Conservation (phyloP, 208 protist genomes). For the Porcisia hertigi region DNA sequence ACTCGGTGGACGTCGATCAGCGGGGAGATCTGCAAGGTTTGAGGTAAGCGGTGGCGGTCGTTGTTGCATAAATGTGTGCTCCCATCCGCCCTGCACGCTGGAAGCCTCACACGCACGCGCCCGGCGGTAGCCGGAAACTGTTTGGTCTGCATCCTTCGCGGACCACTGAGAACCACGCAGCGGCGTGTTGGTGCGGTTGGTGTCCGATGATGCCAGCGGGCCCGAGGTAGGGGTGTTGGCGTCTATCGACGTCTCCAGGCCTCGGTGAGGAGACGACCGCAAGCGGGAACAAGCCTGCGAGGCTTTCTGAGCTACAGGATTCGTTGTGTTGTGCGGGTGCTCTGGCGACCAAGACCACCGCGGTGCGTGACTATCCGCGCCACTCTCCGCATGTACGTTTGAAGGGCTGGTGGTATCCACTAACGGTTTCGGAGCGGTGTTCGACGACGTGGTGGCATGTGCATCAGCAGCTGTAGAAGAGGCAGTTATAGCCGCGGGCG, state of each 20-base stretch:
- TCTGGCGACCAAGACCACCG: conserved; percentile 1
- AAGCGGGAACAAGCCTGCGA: background rate
- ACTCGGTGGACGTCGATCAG: conserved; percentile 22
- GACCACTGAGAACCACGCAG: conserved; percentile 9
- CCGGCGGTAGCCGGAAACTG: conserved; percentile 1
- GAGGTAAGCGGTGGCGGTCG: conserved; percentile 24
- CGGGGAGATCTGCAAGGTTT: conserved; percentile 26
- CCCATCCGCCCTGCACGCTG: conserved; percentile 15
- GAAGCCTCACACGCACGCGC: background rate
- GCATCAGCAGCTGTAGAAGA: background rate
- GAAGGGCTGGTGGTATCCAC: background rate
- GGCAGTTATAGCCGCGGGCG: conserved; percentile 6
- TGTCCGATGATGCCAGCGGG: background rate
- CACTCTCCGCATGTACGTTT: background rate
- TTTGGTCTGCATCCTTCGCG: conserved; percentile 2
- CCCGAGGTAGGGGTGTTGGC: conserved; percentile 7
- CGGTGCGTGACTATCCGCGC: background rate
- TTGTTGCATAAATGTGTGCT: conserved; percentile 19
- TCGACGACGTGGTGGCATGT: background rate
- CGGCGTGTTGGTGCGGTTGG: conserved; percentile 20
- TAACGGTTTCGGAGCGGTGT: background rate
- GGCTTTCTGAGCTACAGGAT: background rate
- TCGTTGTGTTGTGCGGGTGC: background rate
- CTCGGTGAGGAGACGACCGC: conserved; percentile 5
- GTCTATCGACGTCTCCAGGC: background rate